Evolutionary conservation across 768 basidiomycete species (phyloP).

Genomic region (Tubosaeta brunneosetosa): DNA sequence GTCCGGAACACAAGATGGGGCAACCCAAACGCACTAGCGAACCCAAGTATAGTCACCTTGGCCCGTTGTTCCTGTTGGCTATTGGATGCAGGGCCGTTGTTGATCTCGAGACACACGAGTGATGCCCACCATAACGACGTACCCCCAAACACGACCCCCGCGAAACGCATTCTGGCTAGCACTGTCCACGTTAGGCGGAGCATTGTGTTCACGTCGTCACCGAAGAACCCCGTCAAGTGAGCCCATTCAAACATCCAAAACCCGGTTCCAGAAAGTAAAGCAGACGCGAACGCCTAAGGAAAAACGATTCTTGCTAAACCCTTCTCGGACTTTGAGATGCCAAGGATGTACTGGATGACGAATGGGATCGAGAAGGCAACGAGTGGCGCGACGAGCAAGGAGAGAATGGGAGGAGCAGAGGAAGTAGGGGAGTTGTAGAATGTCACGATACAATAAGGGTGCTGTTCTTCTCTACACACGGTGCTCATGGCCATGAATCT

Average conservation of each 20-base stretch:
- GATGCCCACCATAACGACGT: conserved; percentile 63
- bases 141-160: conserved; percentile 49
- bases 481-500: conserved; percentile 80
- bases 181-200: conserved; percentile 55
- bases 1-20: conserved; percentile 82
- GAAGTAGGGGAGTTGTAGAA: conserved; percentile 77
- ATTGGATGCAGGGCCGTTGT: conserved; percentile 10
- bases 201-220: conserved; percentile 35
- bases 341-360: conserved; percentile 51
- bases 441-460: conserved; percentile 82
- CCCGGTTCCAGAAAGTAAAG: conserved; percentile 52
- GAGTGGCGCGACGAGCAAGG: conserved; percentile 56
- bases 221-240: conserved; percentile 51
- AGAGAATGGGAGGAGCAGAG: conserved; percentile 57
- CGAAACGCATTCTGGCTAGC: conserved; percentile 55
- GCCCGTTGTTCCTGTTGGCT: conserved; percentile 30
- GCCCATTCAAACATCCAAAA: conserved; percentile 85
- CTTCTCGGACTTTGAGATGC: conserved; percentile 65
- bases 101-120: conserved; percentile 72
- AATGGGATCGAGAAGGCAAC: conserved; percentile 54
- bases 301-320: conserved; percentile 68
- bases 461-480: conserved; percentile 92
- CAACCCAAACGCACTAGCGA: conserved; percentile 86
- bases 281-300: conserved; percentile 50
- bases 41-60: conserved; percentile 68